Percentiles rank a stretch among this genome's conserved stretches.
These are phyloP conservation scores for Phyllosticta citrichinensis DNA, from an alignment of 2,329 filamentous ascomycete species.

Conservation along the genomic window DNA sequence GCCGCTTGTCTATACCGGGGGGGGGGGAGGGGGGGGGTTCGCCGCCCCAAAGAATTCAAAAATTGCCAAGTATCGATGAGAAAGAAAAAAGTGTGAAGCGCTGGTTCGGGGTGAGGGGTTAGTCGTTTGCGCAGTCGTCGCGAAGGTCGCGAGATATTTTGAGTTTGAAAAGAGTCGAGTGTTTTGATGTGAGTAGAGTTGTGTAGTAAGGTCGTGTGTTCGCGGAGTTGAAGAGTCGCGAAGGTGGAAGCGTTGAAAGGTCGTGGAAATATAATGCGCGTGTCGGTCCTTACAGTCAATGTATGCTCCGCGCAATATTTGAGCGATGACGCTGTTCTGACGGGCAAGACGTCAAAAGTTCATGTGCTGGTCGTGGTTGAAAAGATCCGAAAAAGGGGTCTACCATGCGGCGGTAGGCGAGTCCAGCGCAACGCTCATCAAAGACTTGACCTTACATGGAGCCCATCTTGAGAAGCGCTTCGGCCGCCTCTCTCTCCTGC, in stretches of 20 bases:
- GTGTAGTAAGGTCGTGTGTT: neutral
- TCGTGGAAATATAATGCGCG: neutral
- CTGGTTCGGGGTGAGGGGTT: neutral
- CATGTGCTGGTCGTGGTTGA: too few species aligned
- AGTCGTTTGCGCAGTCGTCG: too few species aligned
- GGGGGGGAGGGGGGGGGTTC: too few species aligned
- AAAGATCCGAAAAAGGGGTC: too few species aligned
- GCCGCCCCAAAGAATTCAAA: too few species aligned
- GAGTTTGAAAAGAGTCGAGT: neutral
- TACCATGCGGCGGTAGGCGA: too few species aligned
- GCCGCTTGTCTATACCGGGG: too few species aligned
- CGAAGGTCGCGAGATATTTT: too few species aligned
- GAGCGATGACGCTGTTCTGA: neutral
- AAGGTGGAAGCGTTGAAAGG: too few species aligned
- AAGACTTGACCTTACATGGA: slow-evolving; percentile 40
- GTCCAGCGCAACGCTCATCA: too few species aligned
- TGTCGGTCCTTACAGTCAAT: neutral
- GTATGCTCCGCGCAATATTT: neutral
- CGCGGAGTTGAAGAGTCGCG: too few species aligned
- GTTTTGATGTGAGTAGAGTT: neutral
- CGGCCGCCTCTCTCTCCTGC: slow-evolving; percentile 72
- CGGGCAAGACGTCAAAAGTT: neutral
- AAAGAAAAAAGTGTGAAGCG: neutral
- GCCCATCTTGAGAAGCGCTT: slow-evolving; percentile 70
- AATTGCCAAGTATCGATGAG: neutral